Percentiles rank a stretch among this genome's conserved stretches.
Evolutionary conservation across 768 basidiomycete genomes (phyloP).

Genomic region (Fistulinella prunicolor): DNA sequence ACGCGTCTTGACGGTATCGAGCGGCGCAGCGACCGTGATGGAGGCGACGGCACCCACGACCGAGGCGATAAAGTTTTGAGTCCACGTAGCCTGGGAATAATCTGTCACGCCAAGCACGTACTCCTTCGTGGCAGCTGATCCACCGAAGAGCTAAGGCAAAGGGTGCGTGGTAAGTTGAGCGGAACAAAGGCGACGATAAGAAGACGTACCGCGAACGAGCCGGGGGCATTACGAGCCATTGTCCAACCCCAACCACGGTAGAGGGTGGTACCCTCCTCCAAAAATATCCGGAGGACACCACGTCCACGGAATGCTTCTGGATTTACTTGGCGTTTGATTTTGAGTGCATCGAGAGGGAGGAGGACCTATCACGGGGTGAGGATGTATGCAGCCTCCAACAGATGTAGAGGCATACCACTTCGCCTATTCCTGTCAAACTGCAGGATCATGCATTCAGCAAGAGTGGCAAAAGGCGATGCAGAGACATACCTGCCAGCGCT

Average conservation of each 20-base stretch:
- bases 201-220: slow-evolving; percentile 83
- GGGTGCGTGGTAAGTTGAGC: background rate
- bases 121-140: slow-evolving; percentile 92
- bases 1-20: slow-evolving; percentile 95
- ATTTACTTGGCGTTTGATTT: slow-evolving; percentile 98
- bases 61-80: slow-evolving; percentile 95
- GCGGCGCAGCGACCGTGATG: slow-evolving; percentile 93
- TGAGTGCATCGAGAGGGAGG: slow-evolving; percentile 94
- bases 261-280: slow-evolving; percentile 87
- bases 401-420: slow-evolving; percentile 66
- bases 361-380: slow-evolving; percentile 54
- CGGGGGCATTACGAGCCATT: slow-evolving; percentile 95
- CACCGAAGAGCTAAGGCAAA: slow-evolving; percentile 83
- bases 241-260: slow-evolving; percentile 99
- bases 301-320: slow-evolving; percentile 97
- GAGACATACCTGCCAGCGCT: slow-evolving; percentile 78
- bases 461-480: background rate
- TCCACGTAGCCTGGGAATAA: slow-evolving; percentile 94
- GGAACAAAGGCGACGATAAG: background rate
- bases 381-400: background rate
- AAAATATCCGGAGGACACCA: slow-evolving; percentile 82
- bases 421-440: slow-evolving; percentile 81
- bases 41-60: slow-evolving; percentile 92
- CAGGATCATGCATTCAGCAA: background rate
- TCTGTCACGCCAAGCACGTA: slow-evolving; percentile 86